Base-by-base conservation (phyloP, 1,284 basidiomycete genomes). In the Phylloporus sp. region DNA sequence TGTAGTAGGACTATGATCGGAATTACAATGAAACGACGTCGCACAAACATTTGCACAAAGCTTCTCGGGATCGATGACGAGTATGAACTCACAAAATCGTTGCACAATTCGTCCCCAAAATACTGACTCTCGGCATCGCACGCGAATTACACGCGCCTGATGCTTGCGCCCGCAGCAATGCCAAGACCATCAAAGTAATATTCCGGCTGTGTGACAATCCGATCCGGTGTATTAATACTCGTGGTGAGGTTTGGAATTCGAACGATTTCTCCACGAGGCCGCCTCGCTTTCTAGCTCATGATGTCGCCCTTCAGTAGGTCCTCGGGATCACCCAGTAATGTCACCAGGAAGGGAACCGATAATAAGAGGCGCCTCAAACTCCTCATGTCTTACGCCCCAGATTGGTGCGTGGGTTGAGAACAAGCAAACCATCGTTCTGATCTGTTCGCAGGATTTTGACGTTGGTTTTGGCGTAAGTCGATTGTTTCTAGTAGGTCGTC, bases 401-500 rank as follows among this genome's bases (percentile, higher is more conserved):
- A 93, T 71, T 93, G 91, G 91, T 91, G 65, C 66, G 84, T 39
- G 13, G 15, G 58, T 44, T 61, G 28, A 54, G 39, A 50, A 44
- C 11, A 40, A 61, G 32, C 22, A 58, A 64, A 18, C 7, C 29
- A 32, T 55, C 54, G 44, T 44, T n/a, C 47, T 53, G 56, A 63
- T 44, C 20, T 50, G 4, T 51, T 34, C 26, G 28, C 42, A 90
- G 93, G 93, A 72, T 87, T 34, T 71, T 93, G n/a, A 90, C 89
- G 17, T 81, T 92, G 55, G 71, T 81, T 28, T 77, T 94, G 42
- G 88, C 87, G 93, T 94, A 76, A 58, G 90, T 83, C 40, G 39
- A 12, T 59, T 49, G 29, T 60, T 52, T 55, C 46, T 28, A 2
- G n/a, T 47, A 10, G 37, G 6, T 3, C 20, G 39, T 26, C 17